phyloP scores from a whole-genome alignment of 495 filamentous ascomycete genomes.

The Lophium mytilinum region DNA sequence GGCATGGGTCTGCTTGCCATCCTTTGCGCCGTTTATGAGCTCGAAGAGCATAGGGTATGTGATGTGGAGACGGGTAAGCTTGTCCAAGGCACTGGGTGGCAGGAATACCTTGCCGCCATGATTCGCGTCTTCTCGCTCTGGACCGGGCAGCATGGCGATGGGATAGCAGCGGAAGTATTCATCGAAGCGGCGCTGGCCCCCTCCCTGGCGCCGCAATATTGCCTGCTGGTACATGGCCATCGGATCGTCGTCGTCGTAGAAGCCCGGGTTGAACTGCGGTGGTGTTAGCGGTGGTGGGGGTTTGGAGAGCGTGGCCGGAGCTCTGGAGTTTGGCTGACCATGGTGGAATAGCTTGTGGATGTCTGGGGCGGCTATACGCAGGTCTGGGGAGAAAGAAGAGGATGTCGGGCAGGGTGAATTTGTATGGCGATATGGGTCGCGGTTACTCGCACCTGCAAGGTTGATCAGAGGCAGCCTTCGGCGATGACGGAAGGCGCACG shows the following conservation, averaged over 20 bases:
- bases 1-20: conserved; percentile 66
- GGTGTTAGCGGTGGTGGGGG: not conserved
- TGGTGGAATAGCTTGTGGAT: not conserved
- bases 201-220: conserved; percentile 30
- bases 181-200: conserved; percentile 67
- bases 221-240: conserved; percentile 35
- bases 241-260: conserved; percentile 35
- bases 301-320: not conserved
- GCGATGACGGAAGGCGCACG: not conserved
- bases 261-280: conserved; percentile 41
- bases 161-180: conserved; percentile 97
- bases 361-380: not conserved
- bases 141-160: conserved; percentile 84
- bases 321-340: not conserved
- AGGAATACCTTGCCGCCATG: conserved; percentile 96
- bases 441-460: not conserved
- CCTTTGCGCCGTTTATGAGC: conserved; percentile 75
- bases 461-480: not conserved
- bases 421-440: not conserved
- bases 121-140: conserved; percentile 83
- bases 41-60: conserved; percentile 97
- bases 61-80: conserved; percentile 90
- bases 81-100: conserved; percentile 89
- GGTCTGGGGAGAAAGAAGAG: not conserved
- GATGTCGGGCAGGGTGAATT: too few relatives aligned